A percentile compares a stretch with the other conserved stretches of the same genome.
phyloP scores from a whole-genome alignment of 257 asterid genomes.

The Plectranthus barbatus region DNA sequence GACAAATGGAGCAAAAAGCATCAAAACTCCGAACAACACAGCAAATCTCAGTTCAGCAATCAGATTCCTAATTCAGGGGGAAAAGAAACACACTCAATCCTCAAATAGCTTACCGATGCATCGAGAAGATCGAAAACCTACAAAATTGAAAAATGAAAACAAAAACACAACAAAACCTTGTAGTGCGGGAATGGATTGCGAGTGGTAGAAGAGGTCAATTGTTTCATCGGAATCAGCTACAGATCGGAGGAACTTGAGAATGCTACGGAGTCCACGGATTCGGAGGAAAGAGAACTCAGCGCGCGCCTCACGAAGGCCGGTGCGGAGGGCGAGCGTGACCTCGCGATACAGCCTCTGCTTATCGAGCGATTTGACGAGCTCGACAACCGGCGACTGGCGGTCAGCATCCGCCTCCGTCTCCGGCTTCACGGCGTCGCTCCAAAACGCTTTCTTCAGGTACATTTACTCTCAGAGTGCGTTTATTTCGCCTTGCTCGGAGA shows the following conservation, averaged over 20 bases:
- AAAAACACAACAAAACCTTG: slow-evolving; percentile 38
- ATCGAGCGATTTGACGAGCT: slow-evolving; percentile 74
- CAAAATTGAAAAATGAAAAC: background rate
- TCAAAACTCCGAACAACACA: background rate
- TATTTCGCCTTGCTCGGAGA: background rate
- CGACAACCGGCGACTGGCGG: slow-evolving; percentile 52
- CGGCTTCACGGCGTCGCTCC: slow-evolving; percentile 54
- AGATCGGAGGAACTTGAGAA: slow-evolving; percentile 83
- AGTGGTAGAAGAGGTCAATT: slow-evolving; percentile 58
- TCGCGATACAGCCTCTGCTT: slow-evolving; percentile 71
- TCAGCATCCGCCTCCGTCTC: slow-evolving; percentile 31
- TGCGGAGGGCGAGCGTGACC: slow-evolving; percentile 82
- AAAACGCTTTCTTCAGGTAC: slow-evolving; percentile 77
- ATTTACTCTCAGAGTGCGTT: slow-evolving; percentile 12
- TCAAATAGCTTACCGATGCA: background rate
- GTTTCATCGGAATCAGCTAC: slow-evolving; percentile 72
- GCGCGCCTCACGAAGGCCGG: slow-evolving; percentile 74
- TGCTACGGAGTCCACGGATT: slow-evolving; percentile 64
- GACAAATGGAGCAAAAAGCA: background rate
- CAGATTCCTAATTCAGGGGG: background rate
- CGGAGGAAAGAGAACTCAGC: slow-evolving; percentile 96
- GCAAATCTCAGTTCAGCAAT: background rate
- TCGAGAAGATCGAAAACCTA: background rate
- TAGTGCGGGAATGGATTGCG: slow-evolving; percentile 71
- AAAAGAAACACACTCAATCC: background rate